A percentile compares a stretch with the other conserved stretches of the same genome.
These are phyloP conservation scores for Colletotrichum viniferum DNA, from an alignment of 2,329 filamentous ascomycete species.

Conservation along the genomic window DNA sequence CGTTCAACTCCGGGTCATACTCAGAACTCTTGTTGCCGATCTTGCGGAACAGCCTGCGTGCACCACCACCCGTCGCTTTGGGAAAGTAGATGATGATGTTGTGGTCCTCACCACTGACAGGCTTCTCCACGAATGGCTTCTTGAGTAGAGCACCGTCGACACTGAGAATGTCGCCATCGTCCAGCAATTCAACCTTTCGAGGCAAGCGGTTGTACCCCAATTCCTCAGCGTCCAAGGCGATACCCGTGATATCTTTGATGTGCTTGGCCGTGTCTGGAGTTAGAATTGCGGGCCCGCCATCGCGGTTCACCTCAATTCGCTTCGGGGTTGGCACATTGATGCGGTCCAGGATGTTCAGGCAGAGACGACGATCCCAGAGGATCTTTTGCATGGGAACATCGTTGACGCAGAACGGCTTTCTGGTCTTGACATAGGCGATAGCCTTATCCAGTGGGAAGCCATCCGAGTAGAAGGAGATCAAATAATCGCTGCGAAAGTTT, in stretches of 20 bases:
- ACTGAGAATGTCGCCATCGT: conserved; percentile 84
- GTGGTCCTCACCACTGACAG: conserved; percentile 97
- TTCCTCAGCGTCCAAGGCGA: conserved; percentile 70
- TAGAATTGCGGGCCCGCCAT: conserved; percentile 83
- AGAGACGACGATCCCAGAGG: conserved; percentile 92
- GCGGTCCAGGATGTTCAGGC: conserved; percentile 84
- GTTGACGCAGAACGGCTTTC: conserved; percentile 97
- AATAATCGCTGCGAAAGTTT: conserved; percentile 68
- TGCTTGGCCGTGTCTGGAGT: conserved; percentile 81
- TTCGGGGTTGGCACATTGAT: conserved; percentile 89
- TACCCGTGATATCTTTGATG: conserved; percentile 79
- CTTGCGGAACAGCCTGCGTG: conserved; percentile 91
- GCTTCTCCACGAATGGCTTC: conserved; percentile 98
- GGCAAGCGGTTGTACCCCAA: conserved; percentile 60
- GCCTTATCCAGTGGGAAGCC: conserved; percentile 97
- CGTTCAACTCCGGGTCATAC: conserved; percentile 76
- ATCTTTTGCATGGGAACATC: conserved; percentile 97
- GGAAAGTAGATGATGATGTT: conserved; percentile 99
- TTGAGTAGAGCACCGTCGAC: conserved; percentile 83
- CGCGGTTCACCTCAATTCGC: conserved; percentile 87
- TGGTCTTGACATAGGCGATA: conserved; percentile 89
- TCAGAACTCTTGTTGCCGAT: conserved; percentile 99
- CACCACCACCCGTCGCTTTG: conserved; percentile 83
- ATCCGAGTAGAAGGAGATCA: conserved; percentile 98
- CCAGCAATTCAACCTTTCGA: conserved; percentile 80